Evolutionary conservation across 2,329 filamentous ascomycete genomes (phyloP), one percentile per base, ranked within the genome.

Genomic region (Fusarium sp.): DNA sequence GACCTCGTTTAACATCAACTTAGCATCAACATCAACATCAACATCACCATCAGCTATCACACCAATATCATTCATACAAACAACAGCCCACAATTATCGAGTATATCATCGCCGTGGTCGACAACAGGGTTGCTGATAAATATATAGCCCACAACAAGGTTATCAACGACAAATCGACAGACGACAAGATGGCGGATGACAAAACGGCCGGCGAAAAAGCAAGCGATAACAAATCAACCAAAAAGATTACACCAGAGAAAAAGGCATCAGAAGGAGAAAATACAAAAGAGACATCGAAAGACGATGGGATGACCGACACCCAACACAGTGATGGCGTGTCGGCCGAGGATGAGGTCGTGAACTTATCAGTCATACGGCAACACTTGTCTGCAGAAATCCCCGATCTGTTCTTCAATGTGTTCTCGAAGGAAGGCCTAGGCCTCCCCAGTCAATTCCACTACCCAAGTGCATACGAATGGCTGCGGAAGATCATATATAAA

Each of bases 391-490:
- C 38, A 18, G 52, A 70, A 6, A 42, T 70, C 33, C 11, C 11
- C 17, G 66, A 66, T 24, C 24, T 31, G 36, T 38, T 76, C 36
- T 56, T 75, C 24, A 2, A 42, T 5, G 35, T 54, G 17, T 41
- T 77, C n/a, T 39, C 38, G 17, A 10, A 54, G 11, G 17, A 26
- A n/a, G 38, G 59, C 10, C 28, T 76, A n/a, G 75, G 72, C 26
- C 63, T 75, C 14, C 75, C 75, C 3, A 73, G 74, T 38, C 52
- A 58, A 18, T 77, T 66, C 41, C 47, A 55, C 42, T 64, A 52
- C 59, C n/a, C 22, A 7, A 69, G 64, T 36, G 24, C 62, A 24
- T 35, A 35, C 11, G 2, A 6, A 7, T 77, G 75, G 75, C 42
- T 36, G 3, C 11, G n/a, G 3, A 57, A 31, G 6, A 6, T 64